Percentiles rank a stretch among this genome's conserved stretches.
These are phyloP conservation scores for Candida morakotiae DNA, from an alignment of 805 yeast genomes.

Conservation along the genomic window DNA sequence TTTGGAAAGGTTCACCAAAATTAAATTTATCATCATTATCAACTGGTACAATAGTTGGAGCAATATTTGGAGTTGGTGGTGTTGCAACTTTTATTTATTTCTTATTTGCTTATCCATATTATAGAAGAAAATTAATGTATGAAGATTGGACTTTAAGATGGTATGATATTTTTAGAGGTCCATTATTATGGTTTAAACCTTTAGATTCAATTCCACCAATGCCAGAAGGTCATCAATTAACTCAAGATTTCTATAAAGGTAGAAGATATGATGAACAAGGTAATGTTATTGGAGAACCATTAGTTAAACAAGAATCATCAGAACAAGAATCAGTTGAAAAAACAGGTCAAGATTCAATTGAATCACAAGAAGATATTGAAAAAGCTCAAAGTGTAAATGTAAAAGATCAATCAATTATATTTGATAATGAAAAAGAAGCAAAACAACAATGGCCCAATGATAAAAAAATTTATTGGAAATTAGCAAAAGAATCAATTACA, in stretches of 20 bases:
- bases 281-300: constrained; percentile 6
- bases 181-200: constrained; percentile 49
- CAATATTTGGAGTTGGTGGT: constrained; percentile 63
- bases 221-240: constrained; percentile 53
- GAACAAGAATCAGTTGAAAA: constrained; percentile 1
- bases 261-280: constrained; percentile 36
- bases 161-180: constrained; percentile 57
- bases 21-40: constrained; percentile 53
- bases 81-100: constrained; percentile 51
- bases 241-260: constrained; percentile 64
- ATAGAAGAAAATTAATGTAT: constrained; percentile 54
- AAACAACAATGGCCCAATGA: constrained; percentile 10
- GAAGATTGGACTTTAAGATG: constrained; percentile 65
- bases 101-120: constrained; percentile 56
- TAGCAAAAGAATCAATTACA: constrained; percentile 43
- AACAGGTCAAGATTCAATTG: constrained; percentile 7
- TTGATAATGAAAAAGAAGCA: neutral
- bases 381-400: constrained; percentile 5
- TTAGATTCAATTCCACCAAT: constrained; percentile 60
- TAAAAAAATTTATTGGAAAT: constrained; percentile 33
- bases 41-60: constrained; percentile 48
- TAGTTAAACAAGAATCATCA: neutral
- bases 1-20: constrained; percentile 77
- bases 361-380: constrained; percentile 8
- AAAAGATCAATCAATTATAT: neutral